These are phyloP conservation scores for Dimocarpus longan DNA, from an alignment of 345 rosid species.

Conservation along the genomic window DNA sequence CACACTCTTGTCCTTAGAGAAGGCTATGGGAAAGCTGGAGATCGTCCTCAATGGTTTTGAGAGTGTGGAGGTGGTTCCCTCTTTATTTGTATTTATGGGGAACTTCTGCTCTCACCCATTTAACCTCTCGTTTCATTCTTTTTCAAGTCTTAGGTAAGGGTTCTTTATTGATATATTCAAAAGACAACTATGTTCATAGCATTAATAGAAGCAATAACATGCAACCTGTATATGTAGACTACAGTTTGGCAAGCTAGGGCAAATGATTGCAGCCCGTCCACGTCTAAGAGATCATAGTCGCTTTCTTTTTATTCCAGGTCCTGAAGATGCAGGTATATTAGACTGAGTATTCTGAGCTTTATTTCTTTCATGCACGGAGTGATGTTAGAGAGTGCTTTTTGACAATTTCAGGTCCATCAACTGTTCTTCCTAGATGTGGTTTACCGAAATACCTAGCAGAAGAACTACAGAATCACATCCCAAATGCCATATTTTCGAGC, in stretches of 20 bases:
- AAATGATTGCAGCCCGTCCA: constrained; percentile 70
- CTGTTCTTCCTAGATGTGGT: constrained; percentile 75
- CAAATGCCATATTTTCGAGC: constrained; percentile 81
- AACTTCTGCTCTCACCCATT: constrained; percentile 84
- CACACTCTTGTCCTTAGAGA: constrained; percentile 52
- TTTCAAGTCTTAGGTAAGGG: constrained; percentile 72
- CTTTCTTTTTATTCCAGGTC: constrained; percentile 93
- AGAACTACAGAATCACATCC: constrained; percentile 67
- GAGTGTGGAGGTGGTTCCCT: constrained; percentile 76
- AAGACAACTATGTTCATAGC: background rate
- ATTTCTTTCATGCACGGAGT: background rate
- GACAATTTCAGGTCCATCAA: constrained; percentile 75
- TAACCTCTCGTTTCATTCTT: constrained; percentile 77
- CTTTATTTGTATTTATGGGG: constrained; percentile 96
- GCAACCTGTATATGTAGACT: constrained; percentile 36
- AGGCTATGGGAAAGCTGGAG: constrained; percentile 79
- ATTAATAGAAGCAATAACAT: background rate
- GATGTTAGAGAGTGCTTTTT: constrained; percentile 19
- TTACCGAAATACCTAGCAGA: constrained; percentile 75
- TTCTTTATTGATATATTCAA: background rate
- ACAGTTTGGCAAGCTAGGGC: constrained; percentile 84
- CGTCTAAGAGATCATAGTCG: constrained; percentile 76
- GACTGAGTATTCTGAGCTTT: constrained; percentile 3
- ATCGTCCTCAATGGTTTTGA: constrained; percentile 79
- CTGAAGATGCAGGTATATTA: constrained; percentile 81